Evolutionary conservation across 2,329 filamentous ascomycete genomes (phyloP).

Genomic region (Thielaviopsis musarum): DNA sequence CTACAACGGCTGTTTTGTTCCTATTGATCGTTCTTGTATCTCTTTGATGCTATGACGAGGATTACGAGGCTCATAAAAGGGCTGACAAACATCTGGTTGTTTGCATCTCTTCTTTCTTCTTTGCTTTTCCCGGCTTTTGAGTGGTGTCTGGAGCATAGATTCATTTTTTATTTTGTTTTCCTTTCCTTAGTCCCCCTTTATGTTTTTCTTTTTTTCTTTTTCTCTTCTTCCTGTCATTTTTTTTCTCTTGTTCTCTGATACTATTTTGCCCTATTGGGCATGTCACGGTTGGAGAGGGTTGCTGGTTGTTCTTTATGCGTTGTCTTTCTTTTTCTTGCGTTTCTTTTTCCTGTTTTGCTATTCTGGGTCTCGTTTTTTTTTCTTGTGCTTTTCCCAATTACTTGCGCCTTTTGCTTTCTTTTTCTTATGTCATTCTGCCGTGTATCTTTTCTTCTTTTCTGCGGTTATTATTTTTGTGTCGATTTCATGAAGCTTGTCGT

Average conservation of each 20-base stretch:
- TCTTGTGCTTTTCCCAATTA: background rate
- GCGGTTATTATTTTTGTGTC: background rate
- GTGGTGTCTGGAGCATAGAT: constrained; percentile 2
- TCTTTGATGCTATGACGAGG: background rate
- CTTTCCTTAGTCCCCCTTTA: constrained; percentile 9
- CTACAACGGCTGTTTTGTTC: background rate
- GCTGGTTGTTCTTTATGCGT: constrained; percentile 1
- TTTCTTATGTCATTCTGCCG: background rate
- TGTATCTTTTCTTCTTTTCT: constrained; percentile 1
- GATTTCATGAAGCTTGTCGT: background rate
- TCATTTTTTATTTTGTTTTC: constrained; percentile 11
- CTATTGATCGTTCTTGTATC: background rate
- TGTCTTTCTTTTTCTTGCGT: constrained; percentile 1
- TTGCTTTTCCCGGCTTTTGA: constrained; percentile 9
- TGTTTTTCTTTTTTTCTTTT: constrained; percentile 13
- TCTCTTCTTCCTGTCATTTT: background rate
- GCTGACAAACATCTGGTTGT: background rate
- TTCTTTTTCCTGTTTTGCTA: constrained; percentile 5
- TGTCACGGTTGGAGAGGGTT: background rate
- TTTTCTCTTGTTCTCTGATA: background rate
- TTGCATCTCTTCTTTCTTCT: constrained; percentile 12
- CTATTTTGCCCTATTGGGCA: background rate
- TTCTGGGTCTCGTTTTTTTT: constrained; percentile 3
- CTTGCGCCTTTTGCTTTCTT: background rate
- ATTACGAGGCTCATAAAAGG: background rate